A percentile compares a stretch with the other conserved stretches of the same genome.
Conservation (phyloP, 345 rosid genomes). For the Populus euphratica region DNA sequence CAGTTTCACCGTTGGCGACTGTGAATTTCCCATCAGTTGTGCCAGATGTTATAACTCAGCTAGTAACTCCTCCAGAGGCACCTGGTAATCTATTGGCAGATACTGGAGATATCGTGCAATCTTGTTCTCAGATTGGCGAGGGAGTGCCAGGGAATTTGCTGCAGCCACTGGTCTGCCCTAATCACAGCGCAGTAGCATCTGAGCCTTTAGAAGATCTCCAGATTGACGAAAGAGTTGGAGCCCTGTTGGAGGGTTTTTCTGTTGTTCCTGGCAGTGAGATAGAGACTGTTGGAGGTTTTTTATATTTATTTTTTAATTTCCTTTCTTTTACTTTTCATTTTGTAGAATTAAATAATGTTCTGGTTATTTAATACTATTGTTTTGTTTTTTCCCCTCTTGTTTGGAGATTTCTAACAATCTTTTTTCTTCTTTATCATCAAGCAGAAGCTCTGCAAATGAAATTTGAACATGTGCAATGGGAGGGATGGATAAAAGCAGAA, state of each 20-base stretch:
- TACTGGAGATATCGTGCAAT: slow-evolving; percentile 43
- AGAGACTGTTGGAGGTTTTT: slow-evolving; percentile 71
- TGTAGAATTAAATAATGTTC: not conserved
- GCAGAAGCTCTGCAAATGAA: slow-evolving; percentile 73
- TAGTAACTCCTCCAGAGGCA: slow-evolving; percentile 91
- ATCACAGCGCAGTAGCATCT: slow-evolving; percentile 23
- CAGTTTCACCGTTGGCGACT: slow-evolving; percentile 73
- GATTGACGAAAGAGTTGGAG: slow-evolving; percentile 69
- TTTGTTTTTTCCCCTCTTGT: not conserved
- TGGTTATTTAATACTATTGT: not conserved
- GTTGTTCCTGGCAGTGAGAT: slow-evolving; percentile 73
- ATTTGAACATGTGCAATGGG: slow-evolving; percentile 49
- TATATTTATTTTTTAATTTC: not conserved
- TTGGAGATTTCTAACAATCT: not conserved
- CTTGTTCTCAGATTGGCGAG: slow-evolving; percentile 28
- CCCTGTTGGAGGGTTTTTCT: slow-evolving; percentile 64
- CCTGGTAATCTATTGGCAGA: slow-evolving; percentile 84
- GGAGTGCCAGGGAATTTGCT: slow-evolving; percentile 24
- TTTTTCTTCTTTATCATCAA: slow-evolving; percentile 17
- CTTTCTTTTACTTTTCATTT: slow-evolving; percentile 2
- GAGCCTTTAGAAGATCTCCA: slow-evolving; percentile 52
- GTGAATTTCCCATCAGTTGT: slow-evolving; percentile 50
- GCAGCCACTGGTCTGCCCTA: slow-evolving; percentile 10
- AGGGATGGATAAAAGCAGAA: slow-evolving; percentile 47
- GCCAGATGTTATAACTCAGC: slow-evolving; percentile 68